These are phyloP conservation scores for Cercophora samala DNA, from an alignment of 495 filamentous ascomycete species.

Conservation along the genomic window DNA sequence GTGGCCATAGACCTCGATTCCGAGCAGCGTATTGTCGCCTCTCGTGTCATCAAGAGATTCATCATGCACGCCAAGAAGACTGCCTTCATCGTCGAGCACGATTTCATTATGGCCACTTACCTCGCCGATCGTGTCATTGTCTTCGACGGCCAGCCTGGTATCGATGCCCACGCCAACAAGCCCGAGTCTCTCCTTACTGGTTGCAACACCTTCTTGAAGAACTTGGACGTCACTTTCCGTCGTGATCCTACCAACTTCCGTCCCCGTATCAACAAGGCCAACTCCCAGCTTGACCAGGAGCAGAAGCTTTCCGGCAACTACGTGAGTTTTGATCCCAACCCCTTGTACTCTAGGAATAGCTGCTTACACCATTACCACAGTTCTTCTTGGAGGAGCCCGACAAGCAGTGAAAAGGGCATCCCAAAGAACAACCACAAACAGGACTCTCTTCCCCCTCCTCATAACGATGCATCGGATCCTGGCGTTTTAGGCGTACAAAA, in stretches of 20 bases:
- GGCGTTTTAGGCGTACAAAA: constrained; percentile 48
- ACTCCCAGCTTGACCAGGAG: constrained; percentile 94
- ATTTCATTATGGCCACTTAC: constrained; percentile 99
- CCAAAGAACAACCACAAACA: constrained; percentile 37
- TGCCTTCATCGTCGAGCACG: constrained; percentile 98
- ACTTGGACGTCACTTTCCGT: constrained; percentile 94
- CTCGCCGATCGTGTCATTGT: constrained; percentile 97
- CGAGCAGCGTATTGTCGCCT: constrained; percentile 96
- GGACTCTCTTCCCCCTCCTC: constrained; percentile 15
- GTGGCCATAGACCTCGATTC: constrained; percentile 66
- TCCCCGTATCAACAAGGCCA: constrained; percentile 95
- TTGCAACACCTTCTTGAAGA: constrained; percentile 95
- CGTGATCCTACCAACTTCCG: constrained; percentile 94
- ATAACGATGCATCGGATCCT: constrained; percentile 39
- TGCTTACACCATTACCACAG: constrained; percentile 29
- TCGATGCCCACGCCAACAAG: constrained; percentile 80
- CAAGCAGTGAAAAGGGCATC: constrained; percentile 53
- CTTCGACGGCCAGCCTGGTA: constrained; percentile 88
- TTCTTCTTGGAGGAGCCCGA: constrained; percentile 90
- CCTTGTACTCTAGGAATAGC: constrained; percentile 3
- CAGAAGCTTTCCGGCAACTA: constrained; percentile 93
- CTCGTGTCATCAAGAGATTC: constrained; percentile 97
- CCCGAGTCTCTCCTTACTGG: constrained; percentile 92
- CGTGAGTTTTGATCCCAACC: constrained; percentile 49
- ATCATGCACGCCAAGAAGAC: constrained; percentile 99